These are phyloP conservation scores for Arabidopsis hybrid DNA, from an alignment of 441 rosid species.

Conservation along the genomic window DNA sequence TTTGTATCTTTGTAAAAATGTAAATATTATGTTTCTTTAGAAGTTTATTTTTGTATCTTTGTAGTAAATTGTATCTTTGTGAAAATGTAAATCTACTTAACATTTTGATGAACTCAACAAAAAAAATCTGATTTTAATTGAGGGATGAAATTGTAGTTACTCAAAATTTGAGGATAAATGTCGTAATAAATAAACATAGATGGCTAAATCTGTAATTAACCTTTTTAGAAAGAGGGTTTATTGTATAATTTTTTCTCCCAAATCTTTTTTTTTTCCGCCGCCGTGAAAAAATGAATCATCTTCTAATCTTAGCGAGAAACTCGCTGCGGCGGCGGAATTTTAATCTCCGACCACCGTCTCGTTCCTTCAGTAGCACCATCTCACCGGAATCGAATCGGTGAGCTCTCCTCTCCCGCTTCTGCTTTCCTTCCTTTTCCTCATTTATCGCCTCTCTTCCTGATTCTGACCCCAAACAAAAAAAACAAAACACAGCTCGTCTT, in stretches of 20 bases:
- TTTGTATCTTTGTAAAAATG: background rate
- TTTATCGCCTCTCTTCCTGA: background rate
- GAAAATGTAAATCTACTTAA: no score
- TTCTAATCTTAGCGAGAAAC: conserved; percentile 37
- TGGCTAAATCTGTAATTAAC: background rate
- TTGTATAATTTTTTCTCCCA: no score
- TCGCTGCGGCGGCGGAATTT: conserved; percentile 36
- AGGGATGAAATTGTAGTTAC: background rate
- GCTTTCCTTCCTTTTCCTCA: background rate
- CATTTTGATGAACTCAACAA: no score
- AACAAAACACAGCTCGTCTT: conserved; percentile 50
- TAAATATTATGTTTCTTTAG: background rate
- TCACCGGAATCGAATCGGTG: conserved; percentile 39
- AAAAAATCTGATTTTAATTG: background rate
- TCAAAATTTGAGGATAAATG: background rate
- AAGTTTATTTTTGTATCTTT: no score
- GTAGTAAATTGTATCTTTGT: no score
- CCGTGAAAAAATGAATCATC: conserved; percentile 33
- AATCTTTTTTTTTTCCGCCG: background rate
- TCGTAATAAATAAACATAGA: background rate
- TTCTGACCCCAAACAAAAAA: background rate
- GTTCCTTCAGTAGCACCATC: conserved; percentile 24
- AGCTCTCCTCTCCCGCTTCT: conserved; percentile 25
- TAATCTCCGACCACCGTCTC: conserved; percentile 38
- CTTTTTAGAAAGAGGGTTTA: background rate